Percentiles rank a stretch among this genome's conserved stretches.
Conservation (phyloP, 257 asterid species). For the Thymus quinquecostatus region DNA sequence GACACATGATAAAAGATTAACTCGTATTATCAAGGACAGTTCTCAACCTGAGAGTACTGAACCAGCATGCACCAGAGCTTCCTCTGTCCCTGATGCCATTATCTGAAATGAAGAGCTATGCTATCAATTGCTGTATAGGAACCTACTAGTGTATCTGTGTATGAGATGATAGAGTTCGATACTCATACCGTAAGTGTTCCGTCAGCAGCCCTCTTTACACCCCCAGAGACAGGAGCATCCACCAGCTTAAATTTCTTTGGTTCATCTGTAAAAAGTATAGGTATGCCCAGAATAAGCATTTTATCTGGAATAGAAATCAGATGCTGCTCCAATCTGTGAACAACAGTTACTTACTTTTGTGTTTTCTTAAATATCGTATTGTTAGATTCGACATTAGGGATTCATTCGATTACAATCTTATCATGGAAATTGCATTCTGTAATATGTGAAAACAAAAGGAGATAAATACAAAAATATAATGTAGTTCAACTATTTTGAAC, state of each 20-base stretch:
- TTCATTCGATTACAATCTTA: not conserved
- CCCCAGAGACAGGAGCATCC: constrained; percentile 99
- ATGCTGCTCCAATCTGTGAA: constrained; percentile 20
- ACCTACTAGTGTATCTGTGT: not conserved
- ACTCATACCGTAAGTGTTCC: constrained; percentile 92
- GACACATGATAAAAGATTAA: constrained; percentile 21
- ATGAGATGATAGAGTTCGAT: constrained; percentile 20
- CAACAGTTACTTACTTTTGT: not conserved
- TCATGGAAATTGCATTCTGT: not conserved
- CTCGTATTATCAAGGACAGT: constrained; percentile 20
- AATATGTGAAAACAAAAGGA: not conserved
- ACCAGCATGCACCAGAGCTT: constrained; percentile 87
- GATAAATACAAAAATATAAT: not conserved
- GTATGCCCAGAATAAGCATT: constrained; percentile 16
- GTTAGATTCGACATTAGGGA: not conserved
- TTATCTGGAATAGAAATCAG: constrained; percentile 19
- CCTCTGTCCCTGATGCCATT: constrained; percentile 95
- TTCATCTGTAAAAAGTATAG: constrained; percentile 55
- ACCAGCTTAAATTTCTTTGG: constrained; percentile 77
- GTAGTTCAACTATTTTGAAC: not conserved
- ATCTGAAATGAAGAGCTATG: constrained; percentile 54
- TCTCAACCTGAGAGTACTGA: constrained; percentile 83
- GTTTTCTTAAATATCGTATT: not conserved
- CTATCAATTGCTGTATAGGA: constrained; percentile 34
- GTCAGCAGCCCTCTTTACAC: constrained; percentile 85